These are phyloP conservation scores for Flaveria trinervia DNA, from an alignment of 129 eudicot species.

Conservation along the genomic window DNA sequence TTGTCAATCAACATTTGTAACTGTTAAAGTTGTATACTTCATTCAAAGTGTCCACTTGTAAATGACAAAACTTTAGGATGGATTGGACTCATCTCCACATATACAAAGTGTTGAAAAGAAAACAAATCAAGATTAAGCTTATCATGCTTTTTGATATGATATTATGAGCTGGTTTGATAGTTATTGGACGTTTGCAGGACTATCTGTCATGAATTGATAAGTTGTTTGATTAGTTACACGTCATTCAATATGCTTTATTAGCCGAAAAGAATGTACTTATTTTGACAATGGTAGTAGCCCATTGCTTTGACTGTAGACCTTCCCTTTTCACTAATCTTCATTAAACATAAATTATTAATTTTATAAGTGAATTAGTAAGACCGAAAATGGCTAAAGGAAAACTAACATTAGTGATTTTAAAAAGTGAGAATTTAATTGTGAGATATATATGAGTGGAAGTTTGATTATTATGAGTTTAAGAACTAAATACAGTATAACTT, in stretches of 20 bases:
- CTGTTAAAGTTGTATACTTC: conserved; percentile 3
- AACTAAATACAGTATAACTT: background rate
- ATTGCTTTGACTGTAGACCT: background rate
- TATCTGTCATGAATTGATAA: background rate
- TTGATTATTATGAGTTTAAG: too few relatives aligned
- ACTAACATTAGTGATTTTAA: too few relatives aligned
- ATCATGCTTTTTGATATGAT: conserved; percentile 27
- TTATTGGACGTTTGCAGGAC: background rate
- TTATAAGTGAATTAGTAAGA: background rate
- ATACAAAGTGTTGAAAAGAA: conserved; percentile 13
- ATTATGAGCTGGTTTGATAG: conserved; percentile 14
- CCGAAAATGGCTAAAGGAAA: too few relatives aligned
- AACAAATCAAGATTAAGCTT: conserved; percentile 4
- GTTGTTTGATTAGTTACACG: background rate
- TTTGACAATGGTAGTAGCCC: background rate
- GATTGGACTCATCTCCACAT: conserved; percentile 30
- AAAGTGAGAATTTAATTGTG: too few relatives aligned
- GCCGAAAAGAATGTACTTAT: background rate
- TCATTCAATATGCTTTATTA: background rate
- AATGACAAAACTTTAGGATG: conserved; percentile 19
- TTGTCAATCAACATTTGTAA: conserved; percentile 32
- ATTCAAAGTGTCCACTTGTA: conserved; percentile 25
- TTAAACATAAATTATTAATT: background rate
- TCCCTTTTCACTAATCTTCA: background rate
- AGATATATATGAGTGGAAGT: too few relatives aligned